These are phyloP conservation scores for Heliocybe sulcata DNA, from an alignment of 1,284 basidiomycete genomes.

Conservation along the genomic window DNA sequence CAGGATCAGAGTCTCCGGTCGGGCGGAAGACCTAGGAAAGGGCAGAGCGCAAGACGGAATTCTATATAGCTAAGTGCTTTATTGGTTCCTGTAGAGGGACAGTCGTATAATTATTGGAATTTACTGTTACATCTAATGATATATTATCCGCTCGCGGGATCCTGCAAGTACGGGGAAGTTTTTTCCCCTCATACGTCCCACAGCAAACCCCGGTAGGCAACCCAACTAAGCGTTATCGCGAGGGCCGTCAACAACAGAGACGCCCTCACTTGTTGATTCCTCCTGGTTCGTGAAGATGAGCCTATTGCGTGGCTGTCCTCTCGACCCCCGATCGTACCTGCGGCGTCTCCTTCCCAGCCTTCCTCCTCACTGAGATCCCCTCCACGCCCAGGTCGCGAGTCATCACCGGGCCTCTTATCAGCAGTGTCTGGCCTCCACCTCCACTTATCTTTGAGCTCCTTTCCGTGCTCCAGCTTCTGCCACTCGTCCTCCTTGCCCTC, in stretches of 20 bases:
- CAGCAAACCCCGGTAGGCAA: too few relatives aligned
- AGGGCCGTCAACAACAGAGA: background rate
- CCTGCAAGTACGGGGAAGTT: too few relatives aligned
- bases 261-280: background rate
- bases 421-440: background rate
- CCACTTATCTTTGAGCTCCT: background rate
- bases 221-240: too few relatives aligned
- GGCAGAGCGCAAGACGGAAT: slow-evolving; percentile 69
- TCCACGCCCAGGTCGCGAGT: background rate
- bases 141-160: too few relatives aligned
- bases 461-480: background rate
- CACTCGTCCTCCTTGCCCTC: background rate
- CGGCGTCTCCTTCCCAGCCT: background rate
- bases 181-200: too few relatives aligned
- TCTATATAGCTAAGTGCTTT: slow-evolving; percentile 39
- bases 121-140: too few relatives aligned
- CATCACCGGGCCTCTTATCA: background rate
- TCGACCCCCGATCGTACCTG: background rate
- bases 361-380: background rate
- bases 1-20: slow-evolving; percentile 39
- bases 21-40: slow-evolving; percentile 41
- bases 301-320: background rate
- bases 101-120: too few relatives aligned
- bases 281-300: background rate
- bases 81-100: too few relatives aligned